These are phyloP conservation scores for Fusarium sp. DNA, from an alignment of 2,329 filamentous ascomycete species.

Conservation along the genomic window DNA sequence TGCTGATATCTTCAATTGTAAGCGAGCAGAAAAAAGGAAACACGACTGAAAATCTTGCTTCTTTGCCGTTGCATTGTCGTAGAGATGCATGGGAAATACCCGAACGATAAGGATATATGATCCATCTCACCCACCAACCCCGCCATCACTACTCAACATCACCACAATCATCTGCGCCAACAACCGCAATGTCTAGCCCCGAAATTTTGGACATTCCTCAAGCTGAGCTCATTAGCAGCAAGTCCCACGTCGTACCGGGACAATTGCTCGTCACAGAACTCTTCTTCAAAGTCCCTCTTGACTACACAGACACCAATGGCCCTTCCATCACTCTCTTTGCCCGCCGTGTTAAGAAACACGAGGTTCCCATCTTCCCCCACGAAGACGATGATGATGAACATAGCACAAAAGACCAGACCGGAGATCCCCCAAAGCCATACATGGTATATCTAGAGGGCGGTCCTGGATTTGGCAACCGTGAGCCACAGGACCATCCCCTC, in stretches of 20 bases:
- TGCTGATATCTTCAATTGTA: background rate
- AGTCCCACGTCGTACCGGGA: conserved; percentile 66
- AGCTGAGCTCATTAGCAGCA: conserved; percentile 60
- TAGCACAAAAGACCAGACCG: conserved; percentile 27
- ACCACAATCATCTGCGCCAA: conserved; percentile 17
- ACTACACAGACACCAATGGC: conserved; percentile 75
- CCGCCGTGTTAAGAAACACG: conserved; percentile 77
- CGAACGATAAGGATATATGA: conserved; percentile 1
- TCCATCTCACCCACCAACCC: conserved; percentile 24
- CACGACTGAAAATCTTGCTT: background rate
- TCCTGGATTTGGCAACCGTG: conserved; percentile 82
- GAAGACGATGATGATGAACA: conserved; percentile 47
- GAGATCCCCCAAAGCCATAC: conserved; percentile 65
- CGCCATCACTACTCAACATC: conserved; percentile 30
- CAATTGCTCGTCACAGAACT: conserved; percentile 84
- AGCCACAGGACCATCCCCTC: conserved; percentile 81
- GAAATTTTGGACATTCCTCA: conserved; percentile 51
- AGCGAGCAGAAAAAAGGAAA: background rate
- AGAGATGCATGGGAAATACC: background rate
- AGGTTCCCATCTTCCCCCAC: conserved; percentile 69
- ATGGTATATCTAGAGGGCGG: conserved; percentile 88
- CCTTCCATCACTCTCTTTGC: conserved; percentile 82
- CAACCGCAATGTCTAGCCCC: conserved; percentile 27
- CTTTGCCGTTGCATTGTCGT: background rate
- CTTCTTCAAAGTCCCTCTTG: conserved; percentile 88